A percentile compares a stretch with the other conserved stretches of the same genome.
Evolutionary conservation across 2,329 filamentous ascomycete genomes (phyloP).

Genomic region (Trichophyton schoenleinii): DNA sequence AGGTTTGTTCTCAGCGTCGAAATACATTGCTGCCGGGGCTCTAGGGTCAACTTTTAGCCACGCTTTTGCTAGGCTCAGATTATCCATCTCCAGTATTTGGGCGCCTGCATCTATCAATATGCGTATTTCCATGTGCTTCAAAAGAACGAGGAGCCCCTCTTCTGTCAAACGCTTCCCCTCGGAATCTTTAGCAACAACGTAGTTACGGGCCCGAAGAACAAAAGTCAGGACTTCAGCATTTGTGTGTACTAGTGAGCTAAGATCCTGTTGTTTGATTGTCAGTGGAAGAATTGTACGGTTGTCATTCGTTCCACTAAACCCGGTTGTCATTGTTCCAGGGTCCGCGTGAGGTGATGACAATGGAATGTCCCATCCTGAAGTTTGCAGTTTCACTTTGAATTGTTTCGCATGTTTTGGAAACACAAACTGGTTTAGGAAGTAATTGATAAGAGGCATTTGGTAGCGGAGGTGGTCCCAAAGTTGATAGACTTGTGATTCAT

Average conservation of each 20-base stretch:
- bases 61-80: conserved; percentile 34
- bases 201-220: conserved; percentile 42
- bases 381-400: conserved; percentile 50
- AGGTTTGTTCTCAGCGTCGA: conserved; percentile 11
- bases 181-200: conserved; percentile 9
- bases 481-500: conserved; percentile 37
- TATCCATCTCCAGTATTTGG: conserved; percentile 52
- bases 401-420: conserved; percentile 52
- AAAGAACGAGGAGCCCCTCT: conserved; percentile 25
- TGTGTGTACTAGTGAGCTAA: conserved; percentile 46
- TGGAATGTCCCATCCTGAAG: conserved; percentile 55
- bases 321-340: conserved; percentile 34
- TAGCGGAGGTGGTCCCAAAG: conserved; percentile 42
- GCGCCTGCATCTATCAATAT: conserved; percentile 63
- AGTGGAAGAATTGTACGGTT: conserved; percentile 47
- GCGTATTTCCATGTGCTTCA: conserved; percentile 33
- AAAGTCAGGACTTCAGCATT: conserved; percentile 54
- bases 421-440: conserved; percentile 46
- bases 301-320: conserved; percentile 61
- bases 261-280: conserved; percentile 43
- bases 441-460: conserved; percentile 48
- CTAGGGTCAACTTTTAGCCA: conserved; percentile 38
- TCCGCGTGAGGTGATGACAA: conserved; percentile 18
- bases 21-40: conserved; percentile 11
- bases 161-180: conserved; percentile 9